Conservation (phyloP, 2,329 filamentous ascomycete genomes). For the Aspergillus costaricaensis region DNA sequence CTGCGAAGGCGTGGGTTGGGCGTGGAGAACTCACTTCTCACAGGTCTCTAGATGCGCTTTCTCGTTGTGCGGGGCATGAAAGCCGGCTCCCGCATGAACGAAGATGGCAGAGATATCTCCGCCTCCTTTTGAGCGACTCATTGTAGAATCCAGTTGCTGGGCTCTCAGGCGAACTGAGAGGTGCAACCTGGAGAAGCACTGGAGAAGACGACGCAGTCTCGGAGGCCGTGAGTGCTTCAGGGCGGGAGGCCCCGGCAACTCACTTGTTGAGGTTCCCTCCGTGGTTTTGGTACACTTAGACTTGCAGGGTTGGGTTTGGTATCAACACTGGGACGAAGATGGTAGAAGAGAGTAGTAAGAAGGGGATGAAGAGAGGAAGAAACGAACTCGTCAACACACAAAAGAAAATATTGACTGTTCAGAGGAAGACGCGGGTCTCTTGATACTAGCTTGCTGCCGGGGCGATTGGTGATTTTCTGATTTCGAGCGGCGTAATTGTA, state of each 20-base stretch:
- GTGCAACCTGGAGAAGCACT: neutral
- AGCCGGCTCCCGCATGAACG: conserved; percentile 93
- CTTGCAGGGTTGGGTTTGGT: neutral
- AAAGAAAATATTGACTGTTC: neutral
- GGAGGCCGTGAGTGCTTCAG: neutral
- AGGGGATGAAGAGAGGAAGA: neutral
- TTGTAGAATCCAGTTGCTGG: conserved; percentile 19
- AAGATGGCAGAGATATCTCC: conserved; percentile 74
- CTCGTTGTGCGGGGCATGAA: conserved; percentile 87
- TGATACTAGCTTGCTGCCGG: too few relatives aligned
- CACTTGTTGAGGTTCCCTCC: neutral
- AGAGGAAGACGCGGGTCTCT: neutral
- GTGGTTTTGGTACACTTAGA: neutral
- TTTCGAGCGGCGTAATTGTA: too few relatives aligned
- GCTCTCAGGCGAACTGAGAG: neutral
- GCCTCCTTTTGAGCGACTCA: conserved; percentile 41
- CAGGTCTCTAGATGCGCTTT: conserved; percentile 81
- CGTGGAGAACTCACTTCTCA: conserved; percentile 67
- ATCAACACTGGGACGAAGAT: neutral
- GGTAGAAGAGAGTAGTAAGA: neutral
- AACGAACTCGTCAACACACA: neutral
- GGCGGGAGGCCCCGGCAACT: neutral
- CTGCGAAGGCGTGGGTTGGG: neutral
- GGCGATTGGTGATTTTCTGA: too few relatives aligned
- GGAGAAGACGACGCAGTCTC: neutral